Evolutionary conservation across 139 green algal genomes (phyloP), one percentile per base, ranked within the genome.

Genomic region (Protoeuglena noctilucae): DNA sequence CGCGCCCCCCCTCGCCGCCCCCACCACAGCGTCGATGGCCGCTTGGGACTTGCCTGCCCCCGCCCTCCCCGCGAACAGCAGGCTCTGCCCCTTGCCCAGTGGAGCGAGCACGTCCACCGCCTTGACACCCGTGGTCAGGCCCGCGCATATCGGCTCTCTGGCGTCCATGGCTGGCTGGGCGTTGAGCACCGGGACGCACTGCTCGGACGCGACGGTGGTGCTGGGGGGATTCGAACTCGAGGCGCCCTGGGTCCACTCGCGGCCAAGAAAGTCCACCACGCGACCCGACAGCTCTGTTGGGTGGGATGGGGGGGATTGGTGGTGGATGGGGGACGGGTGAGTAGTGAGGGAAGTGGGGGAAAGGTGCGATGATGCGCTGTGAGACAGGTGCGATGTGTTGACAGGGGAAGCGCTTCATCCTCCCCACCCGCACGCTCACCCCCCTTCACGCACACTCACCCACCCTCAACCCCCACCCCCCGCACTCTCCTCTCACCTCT

Each of bases 21-120:
- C 81, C 22, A 78, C 48, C 2, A 87, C 58, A 0, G 75, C 73
- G 47, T 93, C 80, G 28, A 83, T 55, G 4, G 57, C 78, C 26
- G 66, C 29, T 39, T 63, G 53, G 17, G 68, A 76, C 62, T 86
- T 86, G 46, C 82, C 81, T 7, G 43, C 51, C 39, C 68, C 67
- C 7, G 48, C 22, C 6, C 66, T 66, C 1, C 82, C 80, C 4
- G 81, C 67, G 7, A 93, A 40, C 47, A 90, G 73, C 66, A 86
- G 68, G 1, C 68, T 74, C 31, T 82, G 71, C 7, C 85, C 85
- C n/a, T 77, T 68, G 1, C 84, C 85, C 28, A 94, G 58, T 0
- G 82, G 85, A 1, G 82, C 93, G 16, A 94, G 59, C 12, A 77
- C 67, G 57, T 94, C 84, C 25, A 94, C 23, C 1, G 63, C 83